Conservation (phyloP, 2,329 filamentous ascomycete genomes). For the Arachnomyces sp. region DNA sequence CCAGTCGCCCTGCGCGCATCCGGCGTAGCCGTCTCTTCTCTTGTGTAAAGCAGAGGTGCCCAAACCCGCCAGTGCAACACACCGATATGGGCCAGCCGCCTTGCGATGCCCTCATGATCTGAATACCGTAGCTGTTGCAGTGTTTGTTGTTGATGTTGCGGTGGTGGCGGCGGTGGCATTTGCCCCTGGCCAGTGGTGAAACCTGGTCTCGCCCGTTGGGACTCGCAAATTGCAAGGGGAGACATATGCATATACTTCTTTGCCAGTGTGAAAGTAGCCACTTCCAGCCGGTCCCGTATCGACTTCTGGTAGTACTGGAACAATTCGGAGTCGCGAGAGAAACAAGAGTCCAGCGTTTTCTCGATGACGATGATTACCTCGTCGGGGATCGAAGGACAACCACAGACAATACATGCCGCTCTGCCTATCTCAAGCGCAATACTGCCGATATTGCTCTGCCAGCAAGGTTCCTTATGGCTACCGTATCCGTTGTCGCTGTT, state of each 20-base stretch:
- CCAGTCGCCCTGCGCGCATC: neutral
- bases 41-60: slow-evolving; percentile 64
- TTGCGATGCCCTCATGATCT: slow-evolving; percentile 50
- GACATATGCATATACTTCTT: slow-evolving; percentile 33
- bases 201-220: slow-evolving; percentile 24
- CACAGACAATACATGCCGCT: slow-evolving; percentile 26
- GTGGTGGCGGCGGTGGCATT: slow-evolving; percentile 2
- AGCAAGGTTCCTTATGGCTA: slow-evolving; percentile 18
- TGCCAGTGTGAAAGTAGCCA: slow-evolving; percentile 24
- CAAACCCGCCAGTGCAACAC: slow-evolving; percentile 87
- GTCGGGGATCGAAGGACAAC: slow-evolving; percentile 10
- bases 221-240: slow-evolving; percentile 36
- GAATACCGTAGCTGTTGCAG: slow-evolving; percentile 3
- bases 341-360: slow-evolving; percentile 24
- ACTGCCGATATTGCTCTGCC: slow-evolving; percentile 27
- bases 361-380: slow-evolving; percentile 29
- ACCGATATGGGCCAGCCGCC: slow-evolving; percentile 71
- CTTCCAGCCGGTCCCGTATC: slow-evolving; percentile 26
- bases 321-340: slow-evolving; percentile 25
- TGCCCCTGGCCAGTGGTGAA: too few species aligned
- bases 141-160: slow-evolving; percentile 19
- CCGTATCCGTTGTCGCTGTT: slow-evolving; percentile 20
- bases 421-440: slow-evolving; percentile 37
- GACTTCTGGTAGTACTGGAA: slow-evolving; percentile 26
- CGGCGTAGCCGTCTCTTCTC: slow-evolving; percentile 1